Evolutionary conservation across 495 filamentous ascomycete species (phyloP).

Genomic region (Hypoxylon fuscum): DNA sequence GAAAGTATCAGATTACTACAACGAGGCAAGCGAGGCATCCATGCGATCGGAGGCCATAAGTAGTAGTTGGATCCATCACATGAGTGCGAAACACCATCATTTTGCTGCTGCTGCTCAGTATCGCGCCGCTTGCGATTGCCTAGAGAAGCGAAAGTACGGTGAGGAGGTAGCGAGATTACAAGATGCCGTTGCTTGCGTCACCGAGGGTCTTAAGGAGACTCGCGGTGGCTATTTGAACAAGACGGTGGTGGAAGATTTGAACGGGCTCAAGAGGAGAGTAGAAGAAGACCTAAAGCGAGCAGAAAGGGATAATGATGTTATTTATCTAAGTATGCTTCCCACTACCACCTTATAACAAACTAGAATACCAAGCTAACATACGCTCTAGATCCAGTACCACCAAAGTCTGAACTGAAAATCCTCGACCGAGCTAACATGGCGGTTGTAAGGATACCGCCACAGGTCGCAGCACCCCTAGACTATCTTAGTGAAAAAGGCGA

Average conservation of each 20-base stretch:
- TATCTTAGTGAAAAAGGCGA: constrained; percentile 81
- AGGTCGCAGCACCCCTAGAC: constrained; percentile 80
- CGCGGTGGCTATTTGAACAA: constrained; percentile 81
- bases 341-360: not conserved
- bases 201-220: constrained; percentile 86
- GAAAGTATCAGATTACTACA: constrained; percentile 92
- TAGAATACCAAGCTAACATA: constrained; percentile 14
- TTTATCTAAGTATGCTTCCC: constrained; percentile 72
- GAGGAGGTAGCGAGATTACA: constrained; percentile 90
- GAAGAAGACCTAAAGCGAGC: constrained; percentile 89
- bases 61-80: constrained; percentile 97
- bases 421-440: constrained; percentile 93
- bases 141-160: constrained; percentile 94
- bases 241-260: constrained; percentile 80
- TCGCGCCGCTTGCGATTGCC: constrained; percentile 87
- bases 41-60: constrained; percentile 89
- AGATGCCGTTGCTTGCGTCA: constrained; percentile 83
- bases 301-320: constrained; percentile 95
- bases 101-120: constrained; percentile 97
- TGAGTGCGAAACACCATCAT: constrained; percentile 96
- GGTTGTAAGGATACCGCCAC: constrained; percentile 76
- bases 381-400: constrained; percentile 73
- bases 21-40: constrained; percentile 81
- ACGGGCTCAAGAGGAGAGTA: constrained; percentile 82
- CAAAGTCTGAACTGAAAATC: constrained; percentile 85